Evolutionary conservation across 2,329 filamentous ascomycete species (phyloP), one percentile per base, ranked within the genome.

Genomic region (Paraphaeosphaeria minitans): DNA sequence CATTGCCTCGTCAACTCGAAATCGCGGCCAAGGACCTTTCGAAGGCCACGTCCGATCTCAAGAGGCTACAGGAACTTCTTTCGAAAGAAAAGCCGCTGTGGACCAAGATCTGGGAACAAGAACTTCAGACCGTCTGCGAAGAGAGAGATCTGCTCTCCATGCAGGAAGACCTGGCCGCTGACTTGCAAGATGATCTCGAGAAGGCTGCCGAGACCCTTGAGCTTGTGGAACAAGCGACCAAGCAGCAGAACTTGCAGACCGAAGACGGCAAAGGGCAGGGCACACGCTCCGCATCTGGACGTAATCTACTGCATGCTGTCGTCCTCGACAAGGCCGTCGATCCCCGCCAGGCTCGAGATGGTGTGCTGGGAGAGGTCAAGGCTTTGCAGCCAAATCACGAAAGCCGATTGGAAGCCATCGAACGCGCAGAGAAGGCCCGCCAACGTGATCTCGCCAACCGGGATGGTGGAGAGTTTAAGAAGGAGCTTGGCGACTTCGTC

Each of bases 41-140:
- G 50, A 79, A 83, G 56, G 88, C 95, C 33, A 90, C 88, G 50
- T 89, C 92, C 72, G 93, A 97, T 72, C 87, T 99, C 62, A 95
- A 92, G 84, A 93, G 91, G 79, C 89, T 99, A 85, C 91, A 97
- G 74, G 93, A 97, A 16, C 96, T 91, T 81, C 86, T 99, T 80
- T 89, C 88, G 68, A 86, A 87, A 48, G 95, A 99, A 84, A 97
- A 97, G 77, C 95, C 95, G 0, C 83, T 97, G 58, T 99, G 95
- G 94, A 97, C 93, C 55, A 97, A 97, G 85, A 96, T 98, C 64
- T 99, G 95, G 95, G 94, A 98, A 84, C 93, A 96, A 79, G 93
- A 98, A 77, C 83, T 99, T 47, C 92, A 98, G 77, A 89, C 94
- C 53, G 94, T 99, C 2, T 98, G 95, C 79, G 93, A 96, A 75